A percentile compares a stretch with the other conserved stretches of the same genome.
These are phyloP conservation scores for Loxodes magnus DNA, from an alignment of 73 alveolate species.

Conservation along the genomic window DNA sequence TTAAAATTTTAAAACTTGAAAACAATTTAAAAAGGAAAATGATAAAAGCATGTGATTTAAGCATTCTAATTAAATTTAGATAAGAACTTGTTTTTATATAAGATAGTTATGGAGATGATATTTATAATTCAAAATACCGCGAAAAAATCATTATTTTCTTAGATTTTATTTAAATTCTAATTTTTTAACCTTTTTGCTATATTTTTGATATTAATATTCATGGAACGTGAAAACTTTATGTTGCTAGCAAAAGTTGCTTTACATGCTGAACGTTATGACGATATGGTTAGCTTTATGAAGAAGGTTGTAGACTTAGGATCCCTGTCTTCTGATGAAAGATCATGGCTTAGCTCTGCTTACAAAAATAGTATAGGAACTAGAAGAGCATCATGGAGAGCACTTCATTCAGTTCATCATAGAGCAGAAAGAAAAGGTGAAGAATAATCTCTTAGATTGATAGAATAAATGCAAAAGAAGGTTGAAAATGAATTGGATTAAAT, in stretches of 20 bases:
- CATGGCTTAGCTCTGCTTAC: slow-evolving; percentile 37
- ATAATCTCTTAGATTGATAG: neutral
- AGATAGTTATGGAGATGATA: too few species aligned
- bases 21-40: too few species aligned
- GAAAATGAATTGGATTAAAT: slow-evolving; percentile 2
- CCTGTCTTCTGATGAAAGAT: slow-evolving; percentile 53
- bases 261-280: slow-evolving; percentile 49
- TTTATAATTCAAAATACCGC: too few species aligned
- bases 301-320: too few species aligned
- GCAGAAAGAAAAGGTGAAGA: slow-evolving; percentile 32
- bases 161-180: too few species aligned
- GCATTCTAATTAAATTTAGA: too few species aligned
- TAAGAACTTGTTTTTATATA: too few species aligned
- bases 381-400: slow-evolving; percentile 42
- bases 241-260: slow-evolving; percentile 50
- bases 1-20: too few species aligned
- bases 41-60: too few species aligned
- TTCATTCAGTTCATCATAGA: slow-evolving; percentile 25
- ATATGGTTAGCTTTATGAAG: slow-evolving; percentile 45
- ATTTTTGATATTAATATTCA: too few species aligned
- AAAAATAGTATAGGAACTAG: slow-evolving; percentile 33
- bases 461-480: neutral
- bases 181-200: too few species aligned
- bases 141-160: too few species aligned
- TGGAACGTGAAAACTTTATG: slow-evolving; percentile 23